phyloP scores from a whole-genome alignment of 305 asterid genomes.

The Rubia tinctorum region DNA sequence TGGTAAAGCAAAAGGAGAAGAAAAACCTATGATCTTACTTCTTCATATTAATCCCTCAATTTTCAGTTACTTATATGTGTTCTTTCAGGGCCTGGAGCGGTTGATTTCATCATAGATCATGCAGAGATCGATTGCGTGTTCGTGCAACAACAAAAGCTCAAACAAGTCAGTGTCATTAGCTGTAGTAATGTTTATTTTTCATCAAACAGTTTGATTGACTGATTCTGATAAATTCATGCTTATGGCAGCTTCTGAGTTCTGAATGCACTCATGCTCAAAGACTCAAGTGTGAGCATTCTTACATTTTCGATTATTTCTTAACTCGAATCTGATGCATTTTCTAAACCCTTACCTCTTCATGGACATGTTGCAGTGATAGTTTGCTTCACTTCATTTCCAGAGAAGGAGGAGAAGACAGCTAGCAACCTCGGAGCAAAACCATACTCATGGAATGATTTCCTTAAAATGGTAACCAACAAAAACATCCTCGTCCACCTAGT shows the following conservation, averaged over 20 bases:
- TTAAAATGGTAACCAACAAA: constrained; percentile 39
- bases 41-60: background rate
- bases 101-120: constrained; percentile 76
- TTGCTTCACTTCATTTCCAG: constrained; percentile 66
- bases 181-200: background rate
- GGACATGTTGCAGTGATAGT: constrained; percentile 56
- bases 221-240: background rate
- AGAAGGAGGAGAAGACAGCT: constrained; percentile 54
- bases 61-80: background rate
- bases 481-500: background rate
- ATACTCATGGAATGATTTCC: constrained; percentile 73
- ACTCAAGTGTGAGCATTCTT: constrained; percentile 54
- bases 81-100: constrained; percentile 78
- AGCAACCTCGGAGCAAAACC: constrained; percentile 42
- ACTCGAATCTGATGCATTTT: background rate
- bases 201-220: background rate
- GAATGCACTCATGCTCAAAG: constrained; percentile 73
- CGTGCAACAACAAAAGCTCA: constrained; percentile 75
- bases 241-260: constrained; percentile 62
- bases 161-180: constrained; percentile 48
- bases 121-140: constrained; percentile 83
- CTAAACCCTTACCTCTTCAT: constrained; percentile 14
- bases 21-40: background rate
- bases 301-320: background rate
- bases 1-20: constrained; percentile 38